Base-by-base conservation (phyloP, 2,329 filamentous ascomycete genomes). In the Talaromyces sp. region DNA sequence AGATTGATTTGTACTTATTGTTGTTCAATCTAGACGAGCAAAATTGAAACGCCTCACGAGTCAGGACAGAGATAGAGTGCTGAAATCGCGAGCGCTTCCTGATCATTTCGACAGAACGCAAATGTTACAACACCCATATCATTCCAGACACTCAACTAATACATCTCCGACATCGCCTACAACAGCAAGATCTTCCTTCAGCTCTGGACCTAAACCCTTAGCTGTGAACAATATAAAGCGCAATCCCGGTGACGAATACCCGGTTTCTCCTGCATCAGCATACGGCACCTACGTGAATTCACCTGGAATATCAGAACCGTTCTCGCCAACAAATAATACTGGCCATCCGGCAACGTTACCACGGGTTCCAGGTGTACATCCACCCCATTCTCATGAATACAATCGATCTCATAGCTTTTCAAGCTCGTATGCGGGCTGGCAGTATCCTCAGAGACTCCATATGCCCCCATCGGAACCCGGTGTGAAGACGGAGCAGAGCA, bases 1-100 rank as follows among this genome's bases (percentile, higher is more conserved):
- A n/a, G 25, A 22, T 6, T 33, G 61, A 62, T 27, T 37, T 7
- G 35, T 47, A 33, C 65, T 61, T 31, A 66, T 13, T 17, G 9
- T 13, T 17, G 13, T 52, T 10, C 3, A 10, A 7, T 64, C 19
- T 62, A 88, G 86, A 75, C 78, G 86, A 72, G 86, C 86, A 19
- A 88, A 88, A 74, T 77, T 88, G 67, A 88, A 87, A 78, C 81
- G 86, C 66, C 77, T 87, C 39, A 86, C 84, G 61, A 85, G 81
- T 68, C 86, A 87, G 69, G 86, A 88, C 70, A 84, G 85, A 61
- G 86, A 87, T 70, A 80, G 85, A 45, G 85, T 87, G 81, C 81
- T 87, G 75, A 83, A 84, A 72, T 87, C 86, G 39, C 78, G 86
- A 74, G 85, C 84, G 10, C 74, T 87, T 39, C 85, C 85, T 11